Conservation (phyloP, 176 grass and related monocot species). For the Lolium rigidum region DNA sequence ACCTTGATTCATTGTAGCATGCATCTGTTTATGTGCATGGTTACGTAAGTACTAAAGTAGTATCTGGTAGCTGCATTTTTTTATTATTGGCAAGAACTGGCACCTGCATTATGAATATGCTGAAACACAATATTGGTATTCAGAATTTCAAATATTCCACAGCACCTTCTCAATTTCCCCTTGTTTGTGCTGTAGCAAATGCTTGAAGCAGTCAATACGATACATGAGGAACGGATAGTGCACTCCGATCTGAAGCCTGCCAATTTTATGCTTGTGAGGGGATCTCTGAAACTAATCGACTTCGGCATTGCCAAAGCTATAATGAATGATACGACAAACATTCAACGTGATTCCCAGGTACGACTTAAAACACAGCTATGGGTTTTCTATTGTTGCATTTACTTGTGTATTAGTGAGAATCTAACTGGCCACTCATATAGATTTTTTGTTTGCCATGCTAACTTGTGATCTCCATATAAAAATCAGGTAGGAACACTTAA, state of each 20-base stretch:
- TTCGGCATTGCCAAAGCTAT: conserved; percentile 90
- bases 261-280: conserved; percentile 87
- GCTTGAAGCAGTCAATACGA: conserved; percentile 96
- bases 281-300: conserved; percentile 85
- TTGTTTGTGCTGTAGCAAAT: conserved; percentile 82
- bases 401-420: conserved; percentile 30
- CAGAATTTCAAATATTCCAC: background rate
- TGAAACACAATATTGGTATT: conserved; percentile 2
- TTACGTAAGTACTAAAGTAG: background rate
- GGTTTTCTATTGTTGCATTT: conserved; percentile 3
- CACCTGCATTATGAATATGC: background rate
- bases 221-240: conserved; percentile 88
- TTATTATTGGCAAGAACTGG: background rate
- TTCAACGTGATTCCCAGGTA: conserved; percentile 96
- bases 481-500: conserved; percentile 95
- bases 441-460: conserved; percentile 5
- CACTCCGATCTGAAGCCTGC: conserved; percentile 97
- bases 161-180: conserved; percentile 16
- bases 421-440: background rate
- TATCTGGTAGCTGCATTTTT: background rate
- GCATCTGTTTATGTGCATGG: background rate
- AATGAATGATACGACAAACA: conserved; percentile 80
- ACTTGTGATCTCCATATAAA: conserved; percentile 26
- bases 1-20: background rate
- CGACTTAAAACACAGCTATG: background rate